Evolutionary conservation across 2,329 filamentous ascomycete species (phyloP).

Genomic region (Ceratocystis papillata): DNA sequence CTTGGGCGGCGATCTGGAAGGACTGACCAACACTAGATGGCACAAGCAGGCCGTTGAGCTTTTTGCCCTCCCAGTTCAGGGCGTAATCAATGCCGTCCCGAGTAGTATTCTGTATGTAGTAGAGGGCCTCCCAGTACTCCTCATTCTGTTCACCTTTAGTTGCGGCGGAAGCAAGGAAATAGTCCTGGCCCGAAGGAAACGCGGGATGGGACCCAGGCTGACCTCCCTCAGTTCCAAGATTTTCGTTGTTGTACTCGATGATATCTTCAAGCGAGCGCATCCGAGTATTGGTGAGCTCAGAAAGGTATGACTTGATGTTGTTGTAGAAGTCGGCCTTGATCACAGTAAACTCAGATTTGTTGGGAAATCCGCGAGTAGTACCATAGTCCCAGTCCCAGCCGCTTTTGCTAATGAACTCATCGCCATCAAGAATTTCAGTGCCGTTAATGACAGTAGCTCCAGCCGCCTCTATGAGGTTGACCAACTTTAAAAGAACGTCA

Average conservation of each 20-base stretch:
- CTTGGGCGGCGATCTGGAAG: conserved; percentile 61
- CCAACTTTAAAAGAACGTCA: conserved; percentile 36
- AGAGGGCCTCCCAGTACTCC: conserved; percentile 56
- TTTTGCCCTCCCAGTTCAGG: conserved; percentile 33
- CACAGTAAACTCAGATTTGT: conserved; percentile 63
- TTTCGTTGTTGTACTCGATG: conserved; percentile 52
- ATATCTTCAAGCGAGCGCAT: conserved; percentile 53
- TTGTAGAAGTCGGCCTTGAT: conserved; percentile 61
- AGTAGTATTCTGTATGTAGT: conserved; percentile 48
- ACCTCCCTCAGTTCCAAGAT: conserved; percentile 57
- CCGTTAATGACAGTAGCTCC: conserved; percentile 59
- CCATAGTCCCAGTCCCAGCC: conserved; percentile 71
- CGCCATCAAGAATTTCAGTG: conserved; percentile 55
- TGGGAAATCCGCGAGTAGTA: conserved; percentile 48
- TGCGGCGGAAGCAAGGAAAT: conserved; percentile 52
- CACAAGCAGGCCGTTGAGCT: conserved; percentile 54
- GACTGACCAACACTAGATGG: conserved; percentile 58
- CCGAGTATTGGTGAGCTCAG: conserved; percentile 50
- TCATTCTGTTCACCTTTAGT: conserved; percentile 51
- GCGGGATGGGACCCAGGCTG: conserved; percentile 47
- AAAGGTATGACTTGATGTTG: conserved; percentile 51
- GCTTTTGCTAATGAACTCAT: conserved; percentile 50
- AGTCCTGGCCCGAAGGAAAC: conserved; percentile 60
- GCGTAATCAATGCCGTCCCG: conserved; percentile 62
- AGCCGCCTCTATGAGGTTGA: conserved; percentile 42